These are phyloP conservation scores for Parasitella parasitica DNA, from an alignment of 371 early-diverging fungal genomes.

Conservation along the genomic window DNA sequence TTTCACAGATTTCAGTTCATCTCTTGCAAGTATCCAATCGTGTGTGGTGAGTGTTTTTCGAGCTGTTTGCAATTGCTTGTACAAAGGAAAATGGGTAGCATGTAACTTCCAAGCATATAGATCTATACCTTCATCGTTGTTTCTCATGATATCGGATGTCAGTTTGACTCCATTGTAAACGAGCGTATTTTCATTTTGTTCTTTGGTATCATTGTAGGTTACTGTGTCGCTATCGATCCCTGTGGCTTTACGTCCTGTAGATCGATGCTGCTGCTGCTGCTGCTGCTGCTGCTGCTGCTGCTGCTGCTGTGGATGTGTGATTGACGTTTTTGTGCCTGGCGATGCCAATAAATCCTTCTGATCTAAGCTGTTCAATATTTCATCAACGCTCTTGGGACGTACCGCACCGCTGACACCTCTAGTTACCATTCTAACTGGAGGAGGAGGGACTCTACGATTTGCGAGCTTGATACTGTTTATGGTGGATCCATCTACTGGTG, in stretches of 20 bases:
- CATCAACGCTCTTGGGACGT: constrained; percentile 61
- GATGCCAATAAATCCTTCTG: neutral
- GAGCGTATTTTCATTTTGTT: constrained; percentile 64
- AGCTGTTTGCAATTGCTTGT: constrained; percentile 64
- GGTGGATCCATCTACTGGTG: neutral
- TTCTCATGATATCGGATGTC: constrained; percentile 31
- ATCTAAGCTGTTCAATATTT: constrained; percentile 52
- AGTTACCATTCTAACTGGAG: constrained; percentile 74
- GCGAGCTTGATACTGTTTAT: neutral
- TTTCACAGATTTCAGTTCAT: constrained; percentile 77
- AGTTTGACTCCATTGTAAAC: constrained; percentile 59
- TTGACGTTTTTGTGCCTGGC: neutral
- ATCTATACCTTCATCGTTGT: constrained; percentile 29
- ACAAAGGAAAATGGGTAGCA: constrained; percentile 70
- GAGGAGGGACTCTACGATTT: constrained; percentile 48
- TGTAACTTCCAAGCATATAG: constrained; percentile 75
- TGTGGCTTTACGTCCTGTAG: neutral
- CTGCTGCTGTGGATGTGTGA: neutral
- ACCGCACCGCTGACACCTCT: constrained; percentile 70
- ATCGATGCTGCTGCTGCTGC: neutral
- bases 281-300: neutral
- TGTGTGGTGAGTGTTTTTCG: constrained; percentile 72
- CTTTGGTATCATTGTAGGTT: neutral
- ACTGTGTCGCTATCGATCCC: neutral
- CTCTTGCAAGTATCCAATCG: constrained; percentile 87